Base-by-base conservation (phyloP, 441 rosid species). In the Raphanus hybrid region DNA sequence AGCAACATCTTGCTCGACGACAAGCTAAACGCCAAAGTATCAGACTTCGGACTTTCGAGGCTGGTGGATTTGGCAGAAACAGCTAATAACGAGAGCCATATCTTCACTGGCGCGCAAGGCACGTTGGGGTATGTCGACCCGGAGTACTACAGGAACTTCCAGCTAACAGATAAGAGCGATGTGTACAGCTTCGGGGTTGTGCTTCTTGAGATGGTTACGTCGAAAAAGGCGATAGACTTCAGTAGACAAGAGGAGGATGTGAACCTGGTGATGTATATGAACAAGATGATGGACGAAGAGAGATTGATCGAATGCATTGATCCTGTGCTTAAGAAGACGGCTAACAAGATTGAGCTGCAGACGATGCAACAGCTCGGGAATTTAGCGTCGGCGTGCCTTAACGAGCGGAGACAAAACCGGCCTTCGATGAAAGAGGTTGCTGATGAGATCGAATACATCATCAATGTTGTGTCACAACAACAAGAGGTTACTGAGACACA, bases 51-150 rank as follows among this genome's bases (percentile, higher is more conserved):
- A 1, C 82, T 88, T 1, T 90, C 89, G 0, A 82, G 95, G 77
- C 78, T 88, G 15, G 91, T 86, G 71, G 83, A 80, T 43, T 20
- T 80, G 45, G 67, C 80, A 0, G 87, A 87, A 55, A 76, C 78
- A 1, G 76, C 78, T 6, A 76, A 71, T 3, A 68, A 82, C 60
- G 86, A 84, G 16, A 85, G 80, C 59, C 95, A 90, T 80, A 84
- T 90, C 68, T 83, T 83, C 69, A 89, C 93, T 1, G 79, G 85
- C 23, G 88, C 90, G 9, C 92, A 89, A 67, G 95, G 95, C 4
- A 87, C 88, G 5, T 81, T 85, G 1, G 92, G 95, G 0, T 90
- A 90, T 71, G 87, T 90, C 0, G 95, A 90, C 77, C 91, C 92
- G 0, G 95, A 90, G 11, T 90, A 88, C 67, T 84, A 87, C 74